Percentiles rank a stretch among this genome's conserved stretches.
These are phyloP conservation scores for Polygonum aviculare DNA, from an alignment of 148 eudicot species.

Conservation along the genomic window DNA sequence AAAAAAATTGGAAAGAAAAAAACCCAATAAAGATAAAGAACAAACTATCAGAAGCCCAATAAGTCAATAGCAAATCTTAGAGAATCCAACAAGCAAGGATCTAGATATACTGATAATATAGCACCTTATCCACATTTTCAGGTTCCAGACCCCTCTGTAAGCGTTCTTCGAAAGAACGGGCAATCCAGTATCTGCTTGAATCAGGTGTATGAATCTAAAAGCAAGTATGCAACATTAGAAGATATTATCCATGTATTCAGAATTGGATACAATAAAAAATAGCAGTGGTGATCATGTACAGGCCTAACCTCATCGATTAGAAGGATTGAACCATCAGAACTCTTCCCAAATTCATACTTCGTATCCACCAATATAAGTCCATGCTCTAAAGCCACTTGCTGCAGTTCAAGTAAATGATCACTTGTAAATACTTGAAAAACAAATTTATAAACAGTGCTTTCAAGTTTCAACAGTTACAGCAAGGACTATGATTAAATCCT, in stretches of 20 bases:
- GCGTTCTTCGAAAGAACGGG: conserved; percentile 61
- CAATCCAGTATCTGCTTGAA: conserved; percentile 97
- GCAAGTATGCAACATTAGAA: neutral
- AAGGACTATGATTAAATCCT: neutral
- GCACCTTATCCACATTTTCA: conserved; percentile 88
- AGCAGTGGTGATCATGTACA: neutral
- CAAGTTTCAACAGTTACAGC: neutral
- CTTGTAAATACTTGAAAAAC: neutral
- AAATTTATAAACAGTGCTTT: neutral
- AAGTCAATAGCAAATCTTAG: neutral
- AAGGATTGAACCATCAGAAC: conserved; percentile 65
- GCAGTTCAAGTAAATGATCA: conserved; percentile 13
- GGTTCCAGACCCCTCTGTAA: conserved; percentile 77
- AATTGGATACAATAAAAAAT: neutral
- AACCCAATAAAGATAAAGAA: neutral
- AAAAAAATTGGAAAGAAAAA: neutral
- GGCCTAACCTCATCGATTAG: conserved; percentile 73
- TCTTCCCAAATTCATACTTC: conserved; percentile 94
- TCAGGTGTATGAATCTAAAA: conserved; percentile 93
- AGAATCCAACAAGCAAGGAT: neutral
- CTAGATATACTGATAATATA: neutral
- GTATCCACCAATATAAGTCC: conserved; percentile 93
- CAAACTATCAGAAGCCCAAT: neutral
- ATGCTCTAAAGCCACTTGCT: conserved; percentile 76
- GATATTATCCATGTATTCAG: neutral